Evolutionary conservation across 108 stramenopile species (phyloP), one percentile per base, ranked within the genome.

Genomic region (Poteriospumella lacustris): DNA sequence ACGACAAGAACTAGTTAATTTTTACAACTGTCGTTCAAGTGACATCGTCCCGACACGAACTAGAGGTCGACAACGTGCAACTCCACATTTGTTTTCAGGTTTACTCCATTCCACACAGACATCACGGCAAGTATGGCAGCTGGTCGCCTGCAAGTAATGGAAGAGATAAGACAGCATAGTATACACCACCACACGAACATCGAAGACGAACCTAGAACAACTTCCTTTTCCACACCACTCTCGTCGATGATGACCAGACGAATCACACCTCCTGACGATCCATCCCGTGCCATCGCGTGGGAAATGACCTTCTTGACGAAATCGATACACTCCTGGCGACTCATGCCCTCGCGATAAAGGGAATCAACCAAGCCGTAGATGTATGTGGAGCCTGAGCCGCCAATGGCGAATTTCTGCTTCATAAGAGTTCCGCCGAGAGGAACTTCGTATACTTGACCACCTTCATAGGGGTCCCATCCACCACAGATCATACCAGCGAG

Each of bases 231-330:
- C 1, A 79, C 84, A 12, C 91, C 93, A 36, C 79, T 80, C 31
- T 84, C 83, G 1, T 81, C 86, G 60, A 96, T 92, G 56, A 82
- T 82, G 60, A 94, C 89, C 15, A 95, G 93, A 59, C 97, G 86
- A 56, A 97, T 93, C 41, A 96, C 91, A 47, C 97, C 97, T 34
- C 97, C 97, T 38, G 91, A 92, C 39, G 89, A 90, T 39, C 96
- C 97, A 85, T 99, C 97, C 36, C 97, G 85, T 2, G 95, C 91
- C 97, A 99, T 99, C 56, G 97, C 97, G 88, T 96, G 97, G 39
- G 88, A 70, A 67, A 96, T 83, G 40, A 92, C 91, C 82, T 90
- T 91, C 78, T 89, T 91, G 56, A 91, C 92, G 73, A 94, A 82
- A 26, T 87, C 69, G 33, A 87, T 79, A 12, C 90, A 91, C 87